Base-by-base conservation (phyloP, 257 asterid species). In the Nicotiana undulata region DNA sequence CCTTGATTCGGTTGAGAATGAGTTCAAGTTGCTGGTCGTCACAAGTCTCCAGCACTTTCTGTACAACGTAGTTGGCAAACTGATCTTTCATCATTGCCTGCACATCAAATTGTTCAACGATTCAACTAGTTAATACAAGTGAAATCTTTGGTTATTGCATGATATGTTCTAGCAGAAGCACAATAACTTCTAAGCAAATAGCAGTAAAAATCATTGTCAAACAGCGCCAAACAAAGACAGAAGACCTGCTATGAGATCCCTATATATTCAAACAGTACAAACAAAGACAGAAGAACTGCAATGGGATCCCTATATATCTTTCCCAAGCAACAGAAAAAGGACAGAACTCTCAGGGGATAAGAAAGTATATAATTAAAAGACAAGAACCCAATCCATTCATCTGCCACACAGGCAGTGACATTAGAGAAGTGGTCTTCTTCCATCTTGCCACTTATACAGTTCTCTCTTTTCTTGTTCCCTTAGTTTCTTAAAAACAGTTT, bases 41-140 rank as follows among this genome's bases (percentile, higher is more conserved):
- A 81, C 97, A 92, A 78, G 95, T 94, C 87, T 91, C 97, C 74
- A 94, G 92, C 86, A 92, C 97, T 84, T 94, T 94, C 90, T 94
- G 97, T 44, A 92, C 97, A 82, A 94, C 97, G 28, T 94, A 94
- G 85, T 92, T 92, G 9, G 91, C 98, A 63, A 89, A 94, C 86
- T 90, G 97, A 84, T 92, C 97, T 85, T 92, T 92, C 97, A 91
- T 91, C 98, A 94, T 90, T 3, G 83, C 92, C 98, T 91, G 89
- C 55, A 67, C 28, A 58, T 32, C 53, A 65, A 52, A 56, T 53
- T 12, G 3, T 46, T 49, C 52, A 49, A 70, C 8, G 46, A n/a
- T 74, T 74, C 18, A 29, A 74, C 9, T 74, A 49, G 44, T 74
- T 22, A 74, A 49, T 3, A 51, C 61, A 74, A 46, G 78, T 13